Evolutionary conservation across 2,329 filamentous ascomycete species (phyloP).

Genomic region (Paecilomyces sp.): DNA sequence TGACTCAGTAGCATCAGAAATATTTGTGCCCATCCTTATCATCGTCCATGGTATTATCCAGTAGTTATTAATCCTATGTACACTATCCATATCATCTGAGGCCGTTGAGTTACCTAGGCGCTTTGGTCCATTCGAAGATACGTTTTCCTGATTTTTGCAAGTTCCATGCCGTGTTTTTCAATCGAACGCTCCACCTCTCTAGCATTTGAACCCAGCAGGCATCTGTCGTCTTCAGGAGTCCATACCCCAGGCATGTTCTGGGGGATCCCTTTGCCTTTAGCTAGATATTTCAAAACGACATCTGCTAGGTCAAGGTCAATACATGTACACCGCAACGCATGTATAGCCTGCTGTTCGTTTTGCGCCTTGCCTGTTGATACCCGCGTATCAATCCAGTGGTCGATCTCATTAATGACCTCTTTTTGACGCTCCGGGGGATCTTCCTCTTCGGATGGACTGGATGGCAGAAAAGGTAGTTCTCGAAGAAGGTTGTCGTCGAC

Average conservation of each 20-base stretch:
- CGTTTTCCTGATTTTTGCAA: slow-evolving; percentile 27
- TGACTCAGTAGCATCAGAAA: not conserved
- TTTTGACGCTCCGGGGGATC: not conserved
- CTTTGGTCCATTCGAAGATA: slow-evolving; percentile 25
- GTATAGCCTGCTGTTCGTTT: slow-evolving; percentile 22
- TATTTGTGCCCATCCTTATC: not conserved
- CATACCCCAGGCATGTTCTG: slow-evolving; percentile 38
- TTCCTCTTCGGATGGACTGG: slow-evolving; percentile 14
- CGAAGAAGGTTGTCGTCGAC: slow-evolving; percentile 12
- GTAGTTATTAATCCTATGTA: not conserved
- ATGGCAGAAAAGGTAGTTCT: slow-evolving; percentile 23
- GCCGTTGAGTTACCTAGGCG: slow-evolving; percentile 2
- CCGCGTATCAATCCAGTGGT: slow-evolving; percentile 32
- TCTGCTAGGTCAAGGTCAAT: slow-evolving; percentile 34
- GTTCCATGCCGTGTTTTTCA: slow-evolving; percentile 38
- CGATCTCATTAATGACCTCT: slow-evolving; percentile 17
- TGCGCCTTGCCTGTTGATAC: slow-evolving; percentile 19
- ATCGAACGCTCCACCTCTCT: slow-evolving; percentile 27
- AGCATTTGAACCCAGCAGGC: slow-evolving; percentile 24
- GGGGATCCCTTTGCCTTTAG: slow-evolving; percentile 29
- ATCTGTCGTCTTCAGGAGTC: slow-evolving; percentile 39
- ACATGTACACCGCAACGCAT: slow-evolving; percentile 32
- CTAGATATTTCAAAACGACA: slow-evolving; percentile 24
- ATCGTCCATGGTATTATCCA: not conserved
- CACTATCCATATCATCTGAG: not conserved